Conservation (phyloP, 495 filamentous ascomycete species). For the Thermothielavioides terrestris region DNA sequence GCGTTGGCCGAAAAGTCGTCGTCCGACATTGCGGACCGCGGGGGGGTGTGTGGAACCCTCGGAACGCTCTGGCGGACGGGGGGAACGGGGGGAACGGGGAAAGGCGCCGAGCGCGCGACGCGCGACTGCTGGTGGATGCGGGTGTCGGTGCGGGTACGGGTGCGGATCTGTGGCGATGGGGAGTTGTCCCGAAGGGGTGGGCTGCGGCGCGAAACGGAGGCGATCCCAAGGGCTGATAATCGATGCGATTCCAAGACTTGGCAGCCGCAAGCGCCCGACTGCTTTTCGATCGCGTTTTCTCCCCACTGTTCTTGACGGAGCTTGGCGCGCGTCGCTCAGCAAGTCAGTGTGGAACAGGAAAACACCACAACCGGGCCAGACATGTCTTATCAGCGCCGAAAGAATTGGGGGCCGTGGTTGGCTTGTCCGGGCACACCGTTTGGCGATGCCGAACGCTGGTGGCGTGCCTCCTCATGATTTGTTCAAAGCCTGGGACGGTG, state of each 20-base stretch:
- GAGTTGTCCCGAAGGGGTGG: conserved; percentile 2
- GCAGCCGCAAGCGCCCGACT: too few species aligned
- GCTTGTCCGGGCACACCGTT: too few species aligned
- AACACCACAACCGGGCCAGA: too few species aligned
- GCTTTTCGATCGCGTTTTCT: too few species aligned
- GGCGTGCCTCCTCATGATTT: conserved; percentile 3
- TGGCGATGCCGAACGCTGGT: not conserved
- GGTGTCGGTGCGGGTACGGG: too few species aligned
- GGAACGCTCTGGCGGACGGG: not conserved
- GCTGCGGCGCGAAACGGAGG: conserved; percentile 11
- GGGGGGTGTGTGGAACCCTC: not conserved
- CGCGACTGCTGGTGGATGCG: not conserved
- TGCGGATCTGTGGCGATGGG: conserved; percentile 7
- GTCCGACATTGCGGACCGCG: conserved; percentile 25
- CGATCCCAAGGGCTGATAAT: conserved; percentile 1
- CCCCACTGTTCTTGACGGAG: too few species aligned
- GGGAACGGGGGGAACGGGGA: not conserved
- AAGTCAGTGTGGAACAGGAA: not conserved
- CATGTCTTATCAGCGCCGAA: conserved; percentile 1
- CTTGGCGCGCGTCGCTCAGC: too few species aligned
- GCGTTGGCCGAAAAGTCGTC: conserved; percentile 22
- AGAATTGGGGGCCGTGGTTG: too few species aligned
- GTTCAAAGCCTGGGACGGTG: conserved; percentile 5
- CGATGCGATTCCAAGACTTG: not conserved
- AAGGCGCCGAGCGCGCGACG: too few species aligned